Evolutionary conservation across 2,329 filamentous ascomycete species (phyloP).

Genomic region (Microsporum canis): DNA sequence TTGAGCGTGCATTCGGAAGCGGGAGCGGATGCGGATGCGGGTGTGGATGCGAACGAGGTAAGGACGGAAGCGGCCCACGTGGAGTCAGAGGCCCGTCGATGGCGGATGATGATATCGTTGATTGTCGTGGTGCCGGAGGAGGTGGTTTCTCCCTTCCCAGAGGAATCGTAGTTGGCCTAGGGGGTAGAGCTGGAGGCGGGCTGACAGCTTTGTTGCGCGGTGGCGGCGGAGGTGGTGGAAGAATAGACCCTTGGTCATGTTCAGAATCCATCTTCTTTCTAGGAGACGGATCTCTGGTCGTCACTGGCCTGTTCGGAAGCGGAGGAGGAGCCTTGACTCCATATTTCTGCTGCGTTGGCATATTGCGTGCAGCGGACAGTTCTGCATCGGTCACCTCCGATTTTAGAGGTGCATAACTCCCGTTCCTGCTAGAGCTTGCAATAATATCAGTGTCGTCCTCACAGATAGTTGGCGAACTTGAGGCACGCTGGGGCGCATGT

Average conservation of each 20-base stretch:
- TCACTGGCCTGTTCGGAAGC: background rate
- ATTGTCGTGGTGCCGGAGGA: slow-evolving; percentile 1
- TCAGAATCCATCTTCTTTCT: background rate
- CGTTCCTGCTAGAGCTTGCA: background rate
- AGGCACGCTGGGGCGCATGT: background rate
- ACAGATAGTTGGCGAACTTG: background rate
- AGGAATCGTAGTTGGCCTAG: background rate
- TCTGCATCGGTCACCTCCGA: background rate
- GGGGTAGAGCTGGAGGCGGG: slow-evolving; percentile 10
- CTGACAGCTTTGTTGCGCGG: slow-evolving; percentile 3
- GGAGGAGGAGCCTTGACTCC: background rate
- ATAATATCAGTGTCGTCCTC: background rate
- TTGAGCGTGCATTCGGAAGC: background rate
- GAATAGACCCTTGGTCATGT: background rate
- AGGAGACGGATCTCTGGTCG: background rate
- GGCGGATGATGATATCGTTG: background rate
- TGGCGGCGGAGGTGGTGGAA: background rate
- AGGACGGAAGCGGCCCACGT: background rate
- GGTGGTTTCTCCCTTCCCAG: slow-evolving; percentile 2
- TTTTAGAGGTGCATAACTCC: background rate
- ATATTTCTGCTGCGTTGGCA: background rate
- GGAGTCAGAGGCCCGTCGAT: background rate
- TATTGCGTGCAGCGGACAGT: background rate
- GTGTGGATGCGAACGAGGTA: background rate
- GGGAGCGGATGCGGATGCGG: background rate